Evolutionary conservation across 768 basidiomycete species (phyloP).

Genomic region (Mycena galopus): DNA sequence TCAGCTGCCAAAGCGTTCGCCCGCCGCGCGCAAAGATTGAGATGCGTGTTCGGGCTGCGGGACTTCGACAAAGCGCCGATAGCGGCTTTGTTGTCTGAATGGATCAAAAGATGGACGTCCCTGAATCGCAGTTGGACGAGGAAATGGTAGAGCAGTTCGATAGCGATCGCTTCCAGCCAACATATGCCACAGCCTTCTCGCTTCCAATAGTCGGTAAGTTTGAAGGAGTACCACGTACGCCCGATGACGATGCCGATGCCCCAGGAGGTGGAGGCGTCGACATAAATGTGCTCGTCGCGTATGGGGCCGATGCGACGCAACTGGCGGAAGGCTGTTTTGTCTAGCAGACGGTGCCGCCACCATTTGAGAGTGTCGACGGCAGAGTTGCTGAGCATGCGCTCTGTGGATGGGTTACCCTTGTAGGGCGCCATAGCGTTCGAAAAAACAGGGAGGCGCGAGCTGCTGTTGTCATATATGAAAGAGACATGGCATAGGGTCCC

Average conservation of each 20-base stretch:
- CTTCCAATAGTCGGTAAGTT: conserved; percentile 32
- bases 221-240: conserved; percentile 34
- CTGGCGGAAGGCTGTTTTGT: background rate
- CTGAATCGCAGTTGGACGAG: conserved; percentile 24
- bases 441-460: conserved; percentile 13
- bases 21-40: conserved; percentile 33
- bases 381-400: background rate
- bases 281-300: background rate
- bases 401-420: background rate
- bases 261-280: conserved; percentile 41
- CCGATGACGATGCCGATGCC: conserved; percentile 43
- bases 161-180: conserved; percentile 41
- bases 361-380: background rate
- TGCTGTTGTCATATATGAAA: conserved; percentile 7
- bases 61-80: conserved; percentile 16
- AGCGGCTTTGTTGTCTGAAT: conserved; percentile 21
- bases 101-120: conserved; percentile 21
- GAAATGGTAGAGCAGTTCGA: conserved; percentile 7
- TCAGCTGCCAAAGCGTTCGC: background rate
- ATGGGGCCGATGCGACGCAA: background rate
- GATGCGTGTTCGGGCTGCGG: background rate
- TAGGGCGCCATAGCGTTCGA: conserved; percentile 14
- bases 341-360: background rate
- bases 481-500: conserved; percentile 14
- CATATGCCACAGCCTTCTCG: conserved; percentile 37